phyloP scores from a whole-genome alignment of 139 green algal genomes.

The Tetraselmis striata region DNA sequence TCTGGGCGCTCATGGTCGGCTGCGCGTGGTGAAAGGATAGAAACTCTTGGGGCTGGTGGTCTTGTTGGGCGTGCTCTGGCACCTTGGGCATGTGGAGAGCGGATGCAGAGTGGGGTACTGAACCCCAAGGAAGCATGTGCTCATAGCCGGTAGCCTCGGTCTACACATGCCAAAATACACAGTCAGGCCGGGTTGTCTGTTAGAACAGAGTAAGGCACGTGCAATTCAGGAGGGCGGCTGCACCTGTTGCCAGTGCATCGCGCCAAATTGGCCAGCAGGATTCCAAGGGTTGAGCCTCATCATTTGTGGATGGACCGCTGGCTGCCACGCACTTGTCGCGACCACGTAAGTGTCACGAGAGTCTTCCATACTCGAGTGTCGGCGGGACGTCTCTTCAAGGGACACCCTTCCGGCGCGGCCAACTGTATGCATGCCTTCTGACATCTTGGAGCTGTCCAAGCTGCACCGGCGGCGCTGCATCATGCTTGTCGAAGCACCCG shows the following conservation, averaged over 20 bases:
- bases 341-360: background rate
- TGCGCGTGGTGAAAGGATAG: too few species aligned
- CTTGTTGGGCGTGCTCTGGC: background rate
- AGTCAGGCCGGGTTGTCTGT: too few species aligned
- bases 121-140: background rate
- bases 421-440: background rate
- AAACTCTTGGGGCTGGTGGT: background rate
- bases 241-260: too few species aligned
- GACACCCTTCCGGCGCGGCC: background rate
- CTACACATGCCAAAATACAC: too few species aligned
- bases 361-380: background rate
- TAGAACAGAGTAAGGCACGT: too few species aligned
- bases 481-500: background rate
- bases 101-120: background rate
- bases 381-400: background rate
- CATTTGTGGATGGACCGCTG: too few species aligned
- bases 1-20: too few species aligned
- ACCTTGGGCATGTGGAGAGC: background rate
- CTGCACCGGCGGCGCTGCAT: background rate
- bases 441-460: background rate
- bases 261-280: too few species aligned
- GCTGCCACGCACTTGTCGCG: too few species aligned
- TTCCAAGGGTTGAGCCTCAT: too few species aligned
- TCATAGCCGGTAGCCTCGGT: background rate
- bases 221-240: too few species aligned